Evolutionary conservation across 805 yeast species (phyloP).

Genomic region (Yamadazyma endophytica): DNA sequence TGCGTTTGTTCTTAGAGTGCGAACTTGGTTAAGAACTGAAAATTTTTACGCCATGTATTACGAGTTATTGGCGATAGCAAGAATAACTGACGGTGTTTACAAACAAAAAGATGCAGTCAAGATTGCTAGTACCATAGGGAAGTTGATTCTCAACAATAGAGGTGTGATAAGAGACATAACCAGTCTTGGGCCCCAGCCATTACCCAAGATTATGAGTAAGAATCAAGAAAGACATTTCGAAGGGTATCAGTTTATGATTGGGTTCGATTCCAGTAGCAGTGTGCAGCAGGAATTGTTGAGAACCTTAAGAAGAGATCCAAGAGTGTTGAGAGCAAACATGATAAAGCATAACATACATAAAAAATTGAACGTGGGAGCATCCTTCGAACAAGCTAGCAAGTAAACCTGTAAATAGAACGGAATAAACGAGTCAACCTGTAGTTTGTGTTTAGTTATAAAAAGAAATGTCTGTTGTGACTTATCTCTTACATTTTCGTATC

Average conservation of each 20-base stretch:
- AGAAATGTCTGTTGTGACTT: too few species aligned
- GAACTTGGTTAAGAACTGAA: not conserved
- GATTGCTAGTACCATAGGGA: slow-evolving; percentile 67
- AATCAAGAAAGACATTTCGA: slow-evolving; percentile 88
- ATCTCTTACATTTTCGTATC: too few species aligned
- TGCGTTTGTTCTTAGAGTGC: too few species aligned
- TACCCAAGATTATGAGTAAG: slow-evolving; percentile 78
- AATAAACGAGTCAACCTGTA: too few species aligned
- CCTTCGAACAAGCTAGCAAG: slow-evolving; percentile 43
- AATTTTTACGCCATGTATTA: slow-evolving; percentile 58
- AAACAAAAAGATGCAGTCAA: slow-evolving; percentile 38
- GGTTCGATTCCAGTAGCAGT: slow-evolving; percentile 80
- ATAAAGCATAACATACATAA: slow-evolving; percentile 56
- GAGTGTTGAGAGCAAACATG: slow-evolving; percentile 77
- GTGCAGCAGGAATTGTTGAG: slow-evolving; percentile 84
- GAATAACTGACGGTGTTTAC: slow-evolving; percentile 58
- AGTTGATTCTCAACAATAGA: slow-evolving; percentile 77
- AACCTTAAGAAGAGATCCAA: slow-evolving; percentile 81
- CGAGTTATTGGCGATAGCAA: slow-evolving; percentile 86
- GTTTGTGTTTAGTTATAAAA: too few species aligned
- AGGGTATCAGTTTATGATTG: slow-evolving; percentile 82
- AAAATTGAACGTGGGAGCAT: slow-evolving; percentile 52
- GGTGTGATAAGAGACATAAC: slow-evolving; percentile 87
- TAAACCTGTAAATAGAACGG: slow-evolving; percentile 2
- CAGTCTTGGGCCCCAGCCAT: slow-evolving; percentile 70